Evolutionary conservation across 83 land plant genomes (phyloP).

Genomic region (Thuja plicata): DNA sequence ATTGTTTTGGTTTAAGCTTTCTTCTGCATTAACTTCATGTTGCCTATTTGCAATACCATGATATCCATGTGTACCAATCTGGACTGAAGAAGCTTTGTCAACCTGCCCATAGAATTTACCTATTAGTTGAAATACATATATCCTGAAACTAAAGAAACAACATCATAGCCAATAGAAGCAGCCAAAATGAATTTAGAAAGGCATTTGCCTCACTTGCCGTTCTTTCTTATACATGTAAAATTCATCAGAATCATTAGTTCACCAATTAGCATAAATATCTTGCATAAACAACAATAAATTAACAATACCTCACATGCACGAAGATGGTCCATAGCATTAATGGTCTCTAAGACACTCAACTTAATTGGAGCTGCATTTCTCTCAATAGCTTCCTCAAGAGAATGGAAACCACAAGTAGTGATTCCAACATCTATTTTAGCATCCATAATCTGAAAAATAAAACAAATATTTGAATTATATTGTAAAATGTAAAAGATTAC

Average conservation of each 20-base stretch:
- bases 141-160: no score
- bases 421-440: conserved; percentile 99
- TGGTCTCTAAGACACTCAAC: conserved; percentile 47
- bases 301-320: conserved; percentile 44
- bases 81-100: neutral
- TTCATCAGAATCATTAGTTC: conserved; percentile 25
- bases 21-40: neutral
- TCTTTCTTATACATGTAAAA: neutral
- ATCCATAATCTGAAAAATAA: conserved; percentile 84
- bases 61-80: neutral
- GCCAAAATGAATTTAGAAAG: conserved; percentile 16
- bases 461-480: neutral
- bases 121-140: neutral
- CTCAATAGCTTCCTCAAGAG: conserved; percentile 91
- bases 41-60: neutral
- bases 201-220: conserved; percentile 13
- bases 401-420: conserved; percentile 61
- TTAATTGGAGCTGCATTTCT: conserved; percentile 87
- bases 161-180: no score
- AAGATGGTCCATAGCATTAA: conserved; percentile 94
- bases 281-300: neutral
- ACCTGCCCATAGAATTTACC: neutral
- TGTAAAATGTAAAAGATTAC: neutral
- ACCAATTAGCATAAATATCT: conserved; percentile 18
- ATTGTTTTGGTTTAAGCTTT: conserved; percentile 18